These are phyloP conservation scores for Mangifera indica DNA, from an alignment of 345 rosid genomes.

Conservation along the genomic window DNA sequence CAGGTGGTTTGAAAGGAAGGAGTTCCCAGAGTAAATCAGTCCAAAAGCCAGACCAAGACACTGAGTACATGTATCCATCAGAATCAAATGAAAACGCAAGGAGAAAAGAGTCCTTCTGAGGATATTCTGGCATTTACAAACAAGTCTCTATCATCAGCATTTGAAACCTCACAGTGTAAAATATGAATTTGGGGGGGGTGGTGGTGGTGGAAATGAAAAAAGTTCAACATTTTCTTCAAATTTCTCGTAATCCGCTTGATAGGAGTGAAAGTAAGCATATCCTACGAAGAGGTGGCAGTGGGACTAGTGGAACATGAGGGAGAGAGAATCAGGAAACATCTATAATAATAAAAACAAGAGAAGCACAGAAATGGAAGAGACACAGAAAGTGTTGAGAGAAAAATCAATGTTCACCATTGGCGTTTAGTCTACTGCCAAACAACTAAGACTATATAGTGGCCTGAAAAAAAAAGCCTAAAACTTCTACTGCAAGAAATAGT, in stretches of 20 bases:
- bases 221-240: not conserved
- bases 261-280: not conserved
- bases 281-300: not conserved
- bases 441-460: not conserved
- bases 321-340: too few relatives aligned
- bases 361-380: too few relatives aligned
- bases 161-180: not conserved
- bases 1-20: too few relatives aligned
- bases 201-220: too few relatives aligned
- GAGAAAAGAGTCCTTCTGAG: not conserved
- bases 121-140: not conserved
- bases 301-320: too few relatives aligned
- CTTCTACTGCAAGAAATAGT: not conserved
- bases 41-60: not conserved
- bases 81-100: not conserved
- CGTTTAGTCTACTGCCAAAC: too few relatives aligned
- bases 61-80: too few relatives aligned
- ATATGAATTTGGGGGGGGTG: too few relatives aligned
- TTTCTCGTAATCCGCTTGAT: constrained; percentile 57
- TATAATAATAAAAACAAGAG: too few relatives aligned
- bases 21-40: too few relatives aligned
- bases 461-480: not conserved
- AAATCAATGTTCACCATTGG: not conserved
- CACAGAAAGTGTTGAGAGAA: too few relatives aligned
- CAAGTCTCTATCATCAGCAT: not conserved